These are phyloP conservation scores for Meyerozyma athensensis DNA, from an alignment of 1,139 yeast species.

Conservation along the genomic window DNA sequence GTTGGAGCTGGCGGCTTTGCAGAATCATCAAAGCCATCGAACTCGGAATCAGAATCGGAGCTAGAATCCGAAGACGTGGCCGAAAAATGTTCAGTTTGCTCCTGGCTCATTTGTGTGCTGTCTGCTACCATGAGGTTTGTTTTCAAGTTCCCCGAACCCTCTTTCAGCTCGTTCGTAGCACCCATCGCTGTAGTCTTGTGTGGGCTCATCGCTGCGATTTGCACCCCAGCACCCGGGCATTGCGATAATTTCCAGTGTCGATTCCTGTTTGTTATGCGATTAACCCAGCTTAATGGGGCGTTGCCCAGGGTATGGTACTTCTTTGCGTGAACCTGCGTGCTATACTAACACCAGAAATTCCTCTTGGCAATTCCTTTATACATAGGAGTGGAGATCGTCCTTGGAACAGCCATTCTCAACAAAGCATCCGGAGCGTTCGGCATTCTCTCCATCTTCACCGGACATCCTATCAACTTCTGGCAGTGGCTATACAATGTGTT, in stretches of 20 bases:
- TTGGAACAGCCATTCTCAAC: slow-evolving; percentile 77
- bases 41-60: slow-evolving; percentile 5
- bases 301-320: slow-evolving; percentile 10
- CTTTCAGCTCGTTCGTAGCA: background rate
- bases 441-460: slow-evolving; percentile 77
- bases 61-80: background rate
- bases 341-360: slow-evolving; percentile 36
- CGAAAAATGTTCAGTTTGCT: background rate
- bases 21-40: slow-evolving; percentile 3
- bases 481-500: slow-evolving; percentile 80
- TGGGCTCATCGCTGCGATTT: background rate
- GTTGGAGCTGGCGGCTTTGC: slow-evolving; percentile 13
- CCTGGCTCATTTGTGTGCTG: too few species aligned
- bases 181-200: background rate
- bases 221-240: background rate
- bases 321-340: too few species aligned
- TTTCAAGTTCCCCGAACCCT: background rate
- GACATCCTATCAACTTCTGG: slow-evolving; percentile 77
- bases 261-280: slow-evolving; percentile 4
- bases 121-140: background rate
- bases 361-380: slow-evolving; percentile 68
- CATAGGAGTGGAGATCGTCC: slow-evolving; percentile 78
- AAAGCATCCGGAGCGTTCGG: slow-evolving; percentile 91
- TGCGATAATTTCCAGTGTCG: background rate
- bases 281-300: slow-evolving; percentile 7